phyloP scores from a whole-genome alignment of 306 rosid genomes.

The Lathyrus tuberosus region DNA sequence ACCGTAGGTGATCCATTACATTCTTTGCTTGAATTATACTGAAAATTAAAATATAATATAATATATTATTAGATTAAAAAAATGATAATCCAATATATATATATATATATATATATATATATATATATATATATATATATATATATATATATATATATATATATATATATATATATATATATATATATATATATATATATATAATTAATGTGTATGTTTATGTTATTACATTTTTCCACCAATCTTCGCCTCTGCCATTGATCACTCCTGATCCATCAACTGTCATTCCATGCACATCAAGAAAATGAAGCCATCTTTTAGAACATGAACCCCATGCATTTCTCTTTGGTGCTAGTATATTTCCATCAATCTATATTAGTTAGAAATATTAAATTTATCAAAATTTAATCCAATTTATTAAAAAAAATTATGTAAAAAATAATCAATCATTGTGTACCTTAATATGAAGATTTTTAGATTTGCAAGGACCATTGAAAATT shows the following conservation, averaged over 20 bases:
- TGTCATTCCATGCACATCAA: neutral
- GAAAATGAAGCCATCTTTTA: slow-evolving; percentile 15
- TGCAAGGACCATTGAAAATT: slow-evolving; percentile 44
- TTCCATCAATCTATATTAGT: slow-evolving; percentile 39
- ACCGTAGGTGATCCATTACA: slow-evolving; percentile 10
- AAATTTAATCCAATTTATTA: neutral
- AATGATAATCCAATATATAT: neutral
- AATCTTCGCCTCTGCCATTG: slow-evolving; percentile 39
- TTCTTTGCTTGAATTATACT: slow-evolving; percentile 1
- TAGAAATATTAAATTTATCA: neutral
- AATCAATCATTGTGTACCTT: slow-evolving; percentile 25
- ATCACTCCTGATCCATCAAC: slow-evolving; percentile 38
- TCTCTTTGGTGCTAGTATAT: slow-evolving; percentile 36
- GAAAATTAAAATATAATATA: slow-evolving; percentile 11
- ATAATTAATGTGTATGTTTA: neutral
- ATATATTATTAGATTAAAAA: neutral
- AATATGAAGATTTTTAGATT: slow-evolving; percentile 24
- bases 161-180: too few relatives aligned
- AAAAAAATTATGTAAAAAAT: neutral
- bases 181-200: neutral
- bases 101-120: too few relatives aligned
- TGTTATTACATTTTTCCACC: slow-evolving; percentile 37
- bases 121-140: too few relatives aligned
- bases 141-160: too few relatives aligned
- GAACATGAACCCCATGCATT: slow-evolving; percentile 36